Evolutionary conservation across 805 yeast species (phyloP), one percentile per base, ranked within the genome.

Genomic region (Brettanomyces naardenensis): DNA sequence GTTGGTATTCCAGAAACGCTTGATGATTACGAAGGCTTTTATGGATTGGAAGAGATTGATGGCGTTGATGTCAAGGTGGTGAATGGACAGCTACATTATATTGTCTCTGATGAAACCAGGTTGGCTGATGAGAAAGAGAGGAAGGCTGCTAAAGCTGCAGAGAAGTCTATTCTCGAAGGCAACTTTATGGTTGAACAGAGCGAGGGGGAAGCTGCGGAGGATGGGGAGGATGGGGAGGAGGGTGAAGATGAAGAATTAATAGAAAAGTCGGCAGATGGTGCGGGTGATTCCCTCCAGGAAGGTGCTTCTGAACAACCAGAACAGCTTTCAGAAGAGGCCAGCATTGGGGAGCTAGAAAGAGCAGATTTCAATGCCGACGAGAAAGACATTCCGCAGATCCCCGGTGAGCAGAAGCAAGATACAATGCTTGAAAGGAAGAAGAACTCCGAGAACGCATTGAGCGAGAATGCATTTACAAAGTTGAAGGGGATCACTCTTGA

Each of bases 1-100:
- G 95, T 89, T 6, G 82, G 79, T 2, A 71, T 89, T 37, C 90
- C 94, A 4, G 90, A 85, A 45, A 79, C 86, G 19, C 60, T 85
- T 35, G 95, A 79, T 43, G 95, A 87, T 58, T 85, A 82, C 53
- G 89, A 84, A 46, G 96, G 96, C 0, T 81, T 89, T 50, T 87
- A 79, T 56, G 98, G 97, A 0, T 64, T 92, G 26, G 98, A 90
- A 57, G 97, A 90, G 56, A 70, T 92, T 36, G 96, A 87, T 40
- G 97, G 96, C 31, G 97, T 90, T 25, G 89, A 73, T 51, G 89
- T 90, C 5, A 76, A 83, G 42, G 68, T 78, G 38, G 73, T 76
- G 2, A 66, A 84, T 44, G 95, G 95, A 11, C 62, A 66, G 36
- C 78, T 81, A 0, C 72, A 73, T 38, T 82, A 80, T 50, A 53